These are phyloP conservation scores for Yamadazyma taylorii DNA, from an alignment of 1,139 yeast genomes.

Conservation along the genomic window DNA sequence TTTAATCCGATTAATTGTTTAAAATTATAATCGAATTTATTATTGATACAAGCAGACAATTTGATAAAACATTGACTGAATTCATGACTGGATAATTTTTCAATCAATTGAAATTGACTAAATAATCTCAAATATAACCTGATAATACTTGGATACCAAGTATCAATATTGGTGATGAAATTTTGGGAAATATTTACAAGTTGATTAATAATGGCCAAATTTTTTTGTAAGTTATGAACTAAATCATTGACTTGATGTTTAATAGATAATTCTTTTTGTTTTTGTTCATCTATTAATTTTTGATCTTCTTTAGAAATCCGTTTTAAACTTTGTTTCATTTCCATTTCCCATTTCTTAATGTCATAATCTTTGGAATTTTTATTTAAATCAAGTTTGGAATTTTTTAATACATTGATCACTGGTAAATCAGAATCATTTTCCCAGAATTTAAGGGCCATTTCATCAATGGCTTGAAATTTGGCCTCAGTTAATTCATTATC, in stretches of 20 bases:
- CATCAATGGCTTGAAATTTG: slow-evolving; percentile 22
- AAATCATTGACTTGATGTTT: slow-evolving; percentile 46
- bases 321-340: slow-evolving; percentile 71
- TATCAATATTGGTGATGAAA: slow-evolving; percentile 66
- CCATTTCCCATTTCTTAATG: slow-evolving; percentile 87
- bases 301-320: slow-evolving; percentile 80
- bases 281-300: slow-evolving; percentile 55
- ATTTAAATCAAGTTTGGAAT: slow-evolving; percentile 34
- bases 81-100: slow-evolving; percentile 39
- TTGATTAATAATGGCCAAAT: slow-evolving; percentile 53
- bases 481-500: slow-evolving; percentile 42
- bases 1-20: slow-evolving; percentile 65
- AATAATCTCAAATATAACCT: slow-evolving; percentile 33
- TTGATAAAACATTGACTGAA: slow-evolving; percentile 41
- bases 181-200: slow-evolving; percentile 49
- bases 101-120: slow-evolving; percentile 32
- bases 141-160: slow-evolving; percentile 61
- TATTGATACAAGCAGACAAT: slow-evolving; percentile 48
- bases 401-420: slow-evolving; percentile 52
- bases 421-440: slow-evolving; percentile 65
- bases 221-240: slow-evolving; percentile 43
- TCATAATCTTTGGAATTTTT: slow-evolving; percentile 83
- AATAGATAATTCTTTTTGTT: slow-evolving; percentile 57
- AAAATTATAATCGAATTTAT: slow-evolving; percentile 40
- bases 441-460: slow-evolving; percentile 56